These are phyloP conservation scores for Pachysandra terminalis DNA, from an alignment of 164 flowering plant species.

Conservation along the genomic window DNA sequence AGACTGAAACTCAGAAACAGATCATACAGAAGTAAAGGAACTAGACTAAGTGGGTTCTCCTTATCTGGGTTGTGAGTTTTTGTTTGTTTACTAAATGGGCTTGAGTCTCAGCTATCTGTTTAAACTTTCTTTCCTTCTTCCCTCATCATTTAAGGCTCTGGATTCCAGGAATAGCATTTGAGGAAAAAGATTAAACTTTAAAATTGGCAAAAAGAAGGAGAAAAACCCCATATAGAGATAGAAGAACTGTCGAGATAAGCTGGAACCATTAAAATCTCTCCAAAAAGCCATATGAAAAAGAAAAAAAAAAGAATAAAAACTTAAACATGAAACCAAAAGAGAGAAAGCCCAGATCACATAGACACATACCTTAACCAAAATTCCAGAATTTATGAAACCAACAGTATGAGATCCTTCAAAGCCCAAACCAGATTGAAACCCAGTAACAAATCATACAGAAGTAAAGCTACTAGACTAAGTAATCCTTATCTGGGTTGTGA, in stretches of 20 bases:
- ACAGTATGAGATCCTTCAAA: slow-evolving; percentile 7
- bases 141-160: not conserved
- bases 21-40: slow-evolving; percentile 4
- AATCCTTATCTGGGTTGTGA: too few species aligned
- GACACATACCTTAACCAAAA: slow-evolving; percentile 13
- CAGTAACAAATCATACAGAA: not conserved
- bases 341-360: slow-evolving; percentile 1
- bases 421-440: slow-evolving; percentile 8
- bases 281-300: not conserved
- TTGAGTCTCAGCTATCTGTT: not conserved
- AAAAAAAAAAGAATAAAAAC: not conserved
- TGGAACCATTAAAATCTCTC: not conserved
- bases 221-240: not conserved
- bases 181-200: not conserved
- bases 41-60: not conserved
- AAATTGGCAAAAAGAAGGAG: not conserved
- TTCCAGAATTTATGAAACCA: slow-evolving; percentile 13
- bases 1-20: slow-evolving; percentile 1
- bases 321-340: not conserved
- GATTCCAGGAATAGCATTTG: too few species aligned
- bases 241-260: too few species aligned
- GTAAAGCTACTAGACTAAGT: not conserved
- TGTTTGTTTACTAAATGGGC: not conserved
- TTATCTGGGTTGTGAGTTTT: too few species aligned
- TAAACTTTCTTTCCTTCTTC: not conserved